Conservation (phyloP, 2,329 filamentous ascomycete species). For the Sporothrix sp. region DNA sequence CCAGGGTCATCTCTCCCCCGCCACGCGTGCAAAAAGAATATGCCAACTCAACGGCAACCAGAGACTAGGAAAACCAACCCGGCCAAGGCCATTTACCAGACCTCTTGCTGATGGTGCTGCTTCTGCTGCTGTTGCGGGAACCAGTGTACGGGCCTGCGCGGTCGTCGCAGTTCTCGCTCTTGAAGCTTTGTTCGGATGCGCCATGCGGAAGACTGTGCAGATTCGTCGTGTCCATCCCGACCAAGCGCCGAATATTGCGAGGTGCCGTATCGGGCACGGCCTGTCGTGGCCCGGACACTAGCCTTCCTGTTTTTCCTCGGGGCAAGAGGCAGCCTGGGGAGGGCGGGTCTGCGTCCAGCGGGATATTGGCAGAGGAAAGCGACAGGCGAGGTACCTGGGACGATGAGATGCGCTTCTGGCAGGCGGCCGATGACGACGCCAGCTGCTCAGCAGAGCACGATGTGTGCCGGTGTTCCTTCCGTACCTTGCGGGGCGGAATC, state of each 20-base stretch:
- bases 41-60: background rate
- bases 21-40: background rate
- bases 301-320: background rate
- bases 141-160: background rate
- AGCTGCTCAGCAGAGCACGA: constrained; percentile 1
- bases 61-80: constrained; percentile 18
- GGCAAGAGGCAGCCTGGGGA: constrained; percentile 13
- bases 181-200: constrained; percentile 5
- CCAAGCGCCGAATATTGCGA: constrained; percentile 11
- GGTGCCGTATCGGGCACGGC: constrained; percentile 8
- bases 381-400: constrained; percentile 7
- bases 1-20: too few relatives aligned
- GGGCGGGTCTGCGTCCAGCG: background rate
- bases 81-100: constrained; percentile 20
- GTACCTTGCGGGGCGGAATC: constrained; percentile 14
- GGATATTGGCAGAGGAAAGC: constrained; percentile 3
- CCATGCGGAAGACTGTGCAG: constrained; percentile 12
- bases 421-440: background rate
- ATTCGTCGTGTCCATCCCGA: constrained; percentile 16
- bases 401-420: constrained; percentile 4
- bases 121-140: constrained; percentile 12
- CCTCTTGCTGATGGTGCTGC: constrained; percentile 16
- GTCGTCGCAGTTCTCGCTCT: constrained; percentile 7
- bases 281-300: constrained; percentile 4
- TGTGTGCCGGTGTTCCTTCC: constrained; percentile 15